These are phyloP conservation scores for Acanthamoeba lenticulata DNA, from an alignment of 208 protist species.

Conservation along the genomic window DNA sequence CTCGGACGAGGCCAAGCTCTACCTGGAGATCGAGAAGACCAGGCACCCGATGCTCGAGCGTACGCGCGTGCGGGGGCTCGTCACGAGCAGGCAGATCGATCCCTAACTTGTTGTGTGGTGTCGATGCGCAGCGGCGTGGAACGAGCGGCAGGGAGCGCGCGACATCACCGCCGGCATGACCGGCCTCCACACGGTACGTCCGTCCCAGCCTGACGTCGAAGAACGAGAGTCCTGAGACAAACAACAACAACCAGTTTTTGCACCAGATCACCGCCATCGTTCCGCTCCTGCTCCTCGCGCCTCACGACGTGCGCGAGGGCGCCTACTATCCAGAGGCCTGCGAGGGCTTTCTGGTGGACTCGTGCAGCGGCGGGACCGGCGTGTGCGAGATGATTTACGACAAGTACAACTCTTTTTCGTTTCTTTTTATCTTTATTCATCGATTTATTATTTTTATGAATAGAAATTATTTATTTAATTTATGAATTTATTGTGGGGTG, in stretches of 20 bases:
- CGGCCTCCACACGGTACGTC: neutral
- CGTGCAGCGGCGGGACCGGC: neutral
- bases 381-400: neutral
- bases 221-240: too few relatives aligned
- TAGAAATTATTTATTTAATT: neutral
- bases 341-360: constrained; percentile 36
- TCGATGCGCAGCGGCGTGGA: neutral
- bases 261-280: neutral
- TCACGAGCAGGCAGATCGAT: too few relatives aligned
- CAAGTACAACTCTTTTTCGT: neutral
- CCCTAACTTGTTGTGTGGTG: too few relatives aligned
- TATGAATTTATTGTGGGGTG: neutral
- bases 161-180: neutral
- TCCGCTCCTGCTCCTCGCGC: neutral
- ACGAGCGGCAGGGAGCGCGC: neutral
- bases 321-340: neutral
- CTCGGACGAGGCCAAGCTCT: neutral
- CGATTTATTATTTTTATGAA: too few relatives aligned
- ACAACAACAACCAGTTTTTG: neutral
- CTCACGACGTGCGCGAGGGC: neutral
- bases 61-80: neutral
- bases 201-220: too few relatives aligned
- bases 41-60: neutral
- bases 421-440: neutral
- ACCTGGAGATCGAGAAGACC: neutral